Evolutionary conservation across 495 filamentous ascomycete species (phyloP).

Genomic region (Penicillium psychrofluorescens): DNA sequence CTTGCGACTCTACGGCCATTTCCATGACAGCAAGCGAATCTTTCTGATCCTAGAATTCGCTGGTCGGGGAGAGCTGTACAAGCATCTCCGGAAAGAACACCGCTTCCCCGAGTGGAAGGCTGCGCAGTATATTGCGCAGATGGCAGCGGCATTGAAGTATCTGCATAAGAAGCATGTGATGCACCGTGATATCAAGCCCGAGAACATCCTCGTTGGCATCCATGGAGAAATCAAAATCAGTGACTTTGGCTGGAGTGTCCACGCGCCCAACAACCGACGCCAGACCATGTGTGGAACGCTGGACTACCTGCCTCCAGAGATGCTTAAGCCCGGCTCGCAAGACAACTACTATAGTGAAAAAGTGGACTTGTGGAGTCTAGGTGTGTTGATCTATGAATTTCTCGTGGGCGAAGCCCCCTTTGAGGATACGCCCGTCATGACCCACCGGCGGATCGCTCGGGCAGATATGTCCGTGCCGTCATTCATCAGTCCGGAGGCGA

Average conservation of each 20-base stretch:
- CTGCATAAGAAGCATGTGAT: conserved; percentile 98
- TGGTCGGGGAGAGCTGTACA: conserved; percentile 92
- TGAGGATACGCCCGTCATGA: conserved; percentile 93
- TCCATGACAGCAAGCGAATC: conserved; percentile 93
- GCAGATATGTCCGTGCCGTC: conserved; percentile 89
- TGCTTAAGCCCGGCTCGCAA: conserved; percentile 73
- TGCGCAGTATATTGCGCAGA: conserved; percentile 96
- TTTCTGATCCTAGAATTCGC: conserved; percentile 96
- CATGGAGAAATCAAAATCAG: conserved; percentile 98
- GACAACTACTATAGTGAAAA: conserved; percentile 91
- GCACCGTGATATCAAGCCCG: conserved; percentile 97
- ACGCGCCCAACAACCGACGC: conserved; percentile 89
- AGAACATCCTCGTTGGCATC: conserved; percentile 95
- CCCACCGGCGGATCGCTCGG: conserved; percentile 78
- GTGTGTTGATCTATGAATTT: conserved; percentile 95
- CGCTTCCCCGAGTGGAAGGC: conserved; percentile 95
- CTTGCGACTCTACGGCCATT: conserved; percentile 87
- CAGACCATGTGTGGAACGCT: conserved; percentile 96
- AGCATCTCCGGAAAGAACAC: conserved; percentile 82
- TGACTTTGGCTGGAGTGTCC: conserved; percentile 98
- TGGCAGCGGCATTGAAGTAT: conserved; percentile 88
- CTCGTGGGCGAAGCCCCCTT: conserved; percentile 93
- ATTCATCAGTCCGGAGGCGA: conserved; percentile 86
- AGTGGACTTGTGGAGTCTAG: conserved; percentile 92
- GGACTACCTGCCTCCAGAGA: conserved; percentile 96